Conservation (phyloP, 108 stramenopile species). For the Licmophora abbreviata region DNA sequence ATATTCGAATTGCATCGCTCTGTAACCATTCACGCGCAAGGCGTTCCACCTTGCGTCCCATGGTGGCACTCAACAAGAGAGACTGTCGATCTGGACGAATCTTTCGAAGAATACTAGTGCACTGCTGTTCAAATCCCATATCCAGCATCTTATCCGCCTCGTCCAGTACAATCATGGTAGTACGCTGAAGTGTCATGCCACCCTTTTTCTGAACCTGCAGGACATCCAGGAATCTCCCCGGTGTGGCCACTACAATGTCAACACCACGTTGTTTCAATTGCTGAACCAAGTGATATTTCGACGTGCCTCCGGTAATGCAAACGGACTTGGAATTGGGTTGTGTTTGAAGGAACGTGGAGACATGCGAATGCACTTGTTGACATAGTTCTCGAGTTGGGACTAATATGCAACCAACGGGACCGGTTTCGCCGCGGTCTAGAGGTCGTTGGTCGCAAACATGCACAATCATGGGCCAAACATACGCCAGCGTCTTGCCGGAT, state of each 20-base stretch:
- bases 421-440: conserved; percentile 14
- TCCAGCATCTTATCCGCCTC: conserved; percentile 91
- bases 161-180: conserved; percentile 86
- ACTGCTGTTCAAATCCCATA: conserved; percentile 87
- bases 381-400: conserved; percentile 97
- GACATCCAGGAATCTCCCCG: conserved; percentile 94
- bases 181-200: conserved; percentile 10
- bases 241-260: conserved; percentile 91
- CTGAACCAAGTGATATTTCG: conserved; percentile 64
- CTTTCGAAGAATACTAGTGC: conserved; percentile 66
- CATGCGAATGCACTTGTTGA: conserved; percentile 72
- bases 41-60: conserved; percentile 45
- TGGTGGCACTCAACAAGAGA: conserved; percentile 63
- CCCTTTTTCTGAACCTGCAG: conserved; percentile 32
- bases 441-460: conserved; percentile 57
- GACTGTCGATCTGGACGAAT: conserved; percentile 77
- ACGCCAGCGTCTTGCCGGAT: conserved; percentile 90
- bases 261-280: conserved; percentile 28
- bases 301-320: conserved; percentile 63
- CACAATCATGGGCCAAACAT: conserved; percentile 77
- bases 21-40: conserved; percentile 57
- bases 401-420: conserved; percentile 60
- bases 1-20: conserved; percentile 36
- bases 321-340: conserved; percentile 35
- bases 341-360: conserved; percentile 31